Conservation (phyloP, 495 filamentous ascomycete species). For the Lophium mytilinum region DNA sequence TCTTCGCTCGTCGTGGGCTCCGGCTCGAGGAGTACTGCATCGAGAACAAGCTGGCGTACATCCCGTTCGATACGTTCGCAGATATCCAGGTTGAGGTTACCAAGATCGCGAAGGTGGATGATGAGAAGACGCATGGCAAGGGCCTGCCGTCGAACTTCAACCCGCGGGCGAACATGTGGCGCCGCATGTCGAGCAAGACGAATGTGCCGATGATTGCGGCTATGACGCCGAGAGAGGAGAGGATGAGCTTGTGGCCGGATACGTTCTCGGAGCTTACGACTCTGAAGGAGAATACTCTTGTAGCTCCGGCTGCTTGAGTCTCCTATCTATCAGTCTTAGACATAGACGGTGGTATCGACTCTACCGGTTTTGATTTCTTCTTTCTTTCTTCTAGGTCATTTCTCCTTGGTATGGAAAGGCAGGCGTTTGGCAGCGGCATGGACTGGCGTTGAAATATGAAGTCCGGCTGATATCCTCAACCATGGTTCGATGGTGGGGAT, state of each 20-base stretch:
- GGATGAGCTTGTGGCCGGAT: conserved; percentile 60
- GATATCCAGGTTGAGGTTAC: conserved; percentile 60
- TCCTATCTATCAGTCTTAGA: not conserved
- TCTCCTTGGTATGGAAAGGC: no score
- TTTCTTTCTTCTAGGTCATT: no score
- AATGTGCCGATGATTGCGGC: conserved; percentile 50
- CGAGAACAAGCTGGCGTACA: conserved; percentile 55
- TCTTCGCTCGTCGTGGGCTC: conserved; percentile 65
- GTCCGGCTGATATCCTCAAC: no score
- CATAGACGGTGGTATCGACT: no score
- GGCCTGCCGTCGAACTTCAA: conserved; percentile 59
- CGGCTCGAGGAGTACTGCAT: conserved; percentile 62
- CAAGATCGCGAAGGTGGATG: conserved; percentile 52
- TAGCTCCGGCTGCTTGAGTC: conserved; percentile 2
- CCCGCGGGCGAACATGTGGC: conserved; percentile 64
- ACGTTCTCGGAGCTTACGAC: conserved; percentile 23
- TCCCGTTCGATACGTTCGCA: conserved; percentile 58
- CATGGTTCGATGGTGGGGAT: no score
- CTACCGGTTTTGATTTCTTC: no score
- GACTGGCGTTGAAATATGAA: no score
- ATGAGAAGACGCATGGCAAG: conserved; percentile 54
- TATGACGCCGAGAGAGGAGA: conserved; percentile 52
- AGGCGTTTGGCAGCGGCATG: no score
- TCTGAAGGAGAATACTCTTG: not conserved
- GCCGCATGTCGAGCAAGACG: conserved; percentile 53